Evolutionary conservation across 345 rosid species (phyloP), one percentile per base, ranked within the genome.

Genomic region (Murraya paniculata): DNA sequence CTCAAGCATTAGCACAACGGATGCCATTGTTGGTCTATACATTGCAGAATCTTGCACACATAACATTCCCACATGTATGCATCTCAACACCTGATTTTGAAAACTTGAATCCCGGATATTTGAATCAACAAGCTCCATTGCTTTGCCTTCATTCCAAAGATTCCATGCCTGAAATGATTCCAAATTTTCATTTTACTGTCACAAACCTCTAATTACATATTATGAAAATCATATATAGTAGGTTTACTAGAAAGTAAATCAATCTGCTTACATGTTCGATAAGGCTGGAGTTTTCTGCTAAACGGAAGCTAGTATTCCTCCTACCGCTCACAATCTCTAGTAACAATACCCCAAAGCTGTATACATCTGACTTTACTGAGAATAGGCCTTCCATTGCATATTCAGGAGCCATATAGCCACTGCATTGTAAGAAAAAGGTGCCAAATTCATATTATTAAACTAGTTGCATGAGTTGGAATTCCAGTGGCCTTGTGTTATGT

Each of bases 11-110:
- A 90, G n/a, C 66, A 93, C 78, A 73, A 89, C 91, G 3, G 88
- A 69, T 48, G 91, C 81, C 93, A 95, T 95, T 78, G 86, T 81
- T 3, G 96, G 99, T 76, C 98, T 87, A 11, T 86, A 69, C 31
- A 76, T 80, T 69, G 98, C 88, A 0, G 90, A 83, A 73, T 95
- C 97, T 79, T 95, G 98, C 53, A 89, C 99, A 76, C 99, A 93
- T 19, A 93, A 33, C 80, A 95, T 89, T 7, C 94, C 98, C 39
- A 95, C 86, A 7, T 95, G 93, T 75, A 95, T 83, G 83, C 98
- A 95, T 76, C 89, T 88, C 78, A 86, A 39, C 0, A 80, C 92
- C 83, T 92, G 91, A 31, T 80, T 76, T 13, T 75, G 56, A 33
- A 84, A 76, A 76, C 85, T 81, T 22, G 90, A 81, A 45, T 68